These are phyloP conservation scores for Emmonsia crescens DNA, from an alignment of 2,329 filamentous ascomycete genomes.

Conservation along the genomic window DNA sequence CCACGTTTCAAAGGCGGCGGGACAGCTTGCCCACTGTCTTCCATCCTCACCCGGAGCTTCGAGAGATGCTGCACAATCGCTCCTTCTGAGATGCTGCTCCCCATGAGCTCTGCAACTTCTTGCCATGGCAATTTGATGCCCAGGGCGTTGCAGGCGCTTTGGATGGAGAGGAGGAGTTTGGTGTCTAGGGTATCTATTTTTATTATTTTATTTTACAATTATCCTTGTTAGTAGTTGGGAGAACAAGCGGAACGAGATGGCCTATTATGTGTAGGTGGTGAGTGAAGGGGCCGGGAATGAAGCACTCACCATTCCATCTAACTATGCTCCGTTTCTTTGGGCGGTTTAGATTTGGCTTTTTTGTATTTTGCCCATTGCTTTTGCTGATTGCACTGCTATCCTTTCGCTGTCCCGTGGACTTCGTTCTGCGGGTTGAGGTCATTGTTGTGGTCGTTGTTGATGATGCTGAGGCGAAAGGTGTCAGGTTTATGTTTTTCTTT, in stretches of 20 bases:
- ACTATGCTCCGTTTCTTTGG: constrained; percentile 28
- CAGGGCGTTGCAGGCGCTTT: constrained; percentile 29
- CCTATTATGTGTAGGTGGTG: background rate
- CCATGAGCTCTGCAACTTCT: constrained; percentile 30
- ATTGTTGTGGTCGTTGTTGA: background rate
- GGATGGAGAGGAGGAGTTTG: constrained; percentile 32
- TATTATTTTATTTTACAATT: background rate
- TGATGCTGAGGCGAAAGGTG: background rate
- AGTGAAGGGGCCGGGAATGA: background rate
- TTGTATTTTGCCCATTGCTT: background rate
- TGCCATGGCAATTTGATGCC: constrained; percentile 35
- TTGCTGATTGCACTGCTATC: background rate
- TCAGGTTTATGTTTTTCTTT: background rate
- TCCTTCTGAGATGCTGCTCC: constrained; percentile 31
- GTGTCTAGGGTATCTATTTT: constrained; percentile 25
- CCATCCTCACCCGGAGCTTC: constrained; percentile 32
- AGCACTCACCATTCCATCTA: constrained; percentile 33
- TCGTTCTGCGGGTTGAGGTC: background rate
- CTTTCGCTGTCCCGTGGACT: background rate
- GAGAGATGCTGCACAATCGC: constrained; percentile 38
- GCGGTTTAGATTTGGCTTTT: constrained; percentile 16
- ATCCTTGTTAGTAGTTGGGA: background rate
- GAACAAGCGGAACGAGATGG: no score
- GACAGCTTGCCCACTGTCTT: constrained; percentile 22
- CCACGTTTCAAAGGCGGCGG: constrained; percentile 33